Base-by-base conservation (phyloP, 2,329 filamentous ascomycete genomes). In the Dactylellina haptotyla region DNA sequence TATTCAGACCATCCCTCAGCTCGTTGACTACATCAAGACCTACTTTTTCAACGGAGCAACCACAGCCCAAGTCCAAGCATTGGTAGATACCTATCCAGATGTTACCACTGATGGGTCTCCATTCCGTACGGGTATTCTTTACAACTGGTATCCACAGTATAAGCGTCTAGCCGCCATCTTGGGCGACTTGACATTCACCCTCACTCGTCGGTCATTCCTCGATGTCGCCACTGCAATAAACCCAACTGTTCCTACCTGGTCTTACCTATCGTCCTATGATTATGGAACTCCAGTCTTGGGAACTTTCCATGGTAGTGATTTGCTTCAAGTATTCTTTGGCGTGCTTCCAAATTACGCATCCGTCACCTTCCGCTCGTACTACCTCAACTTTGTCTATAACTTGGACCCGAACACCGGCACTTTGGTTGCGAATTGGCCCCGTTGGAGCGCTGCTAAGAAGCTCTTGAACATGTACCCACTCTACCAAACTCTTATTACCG, bases 211-310 rank as follows among this genome's bases (percentile, higher is more conserved):
- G 86, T 91, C 76, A 93, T 88, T 91, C 79, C 85, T 95, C 20
- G 78, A 83, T 10, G 67, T 78, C 0, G 80, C 86, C 1, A 78
- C 79, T 0, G 61, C 81, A 0, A 81, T 82, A 10, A 84, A 87
- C 75, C 87, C 88, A 0, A 76, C 80, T 30, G 86, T 92, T 0
- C 87, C 88, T 0, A 82, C 83, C 0, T 95, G 90, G 90, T 91
- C 89, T 0, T 95, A 93, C 81, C 84, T 95, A 0, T 82, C 88
- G 0, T 89, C 87, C 0, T 93, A 93, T 81, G 81, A 89, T 82
- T 87, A 89, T 78, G 88, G 88, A 8, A 89, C 87, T 0, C 89
- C 91, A 0, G 81, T 93, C 51, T 80, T 94, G 0, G 91, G 92
- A 16, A 93, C 90, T 0, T 90, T 92, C 81, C 92, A 95, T 79